Evolutionary conservation across 2,329 filamentous ascomycete species (phyloP).

Genomic region (Aschersonia sp.): DNA sequence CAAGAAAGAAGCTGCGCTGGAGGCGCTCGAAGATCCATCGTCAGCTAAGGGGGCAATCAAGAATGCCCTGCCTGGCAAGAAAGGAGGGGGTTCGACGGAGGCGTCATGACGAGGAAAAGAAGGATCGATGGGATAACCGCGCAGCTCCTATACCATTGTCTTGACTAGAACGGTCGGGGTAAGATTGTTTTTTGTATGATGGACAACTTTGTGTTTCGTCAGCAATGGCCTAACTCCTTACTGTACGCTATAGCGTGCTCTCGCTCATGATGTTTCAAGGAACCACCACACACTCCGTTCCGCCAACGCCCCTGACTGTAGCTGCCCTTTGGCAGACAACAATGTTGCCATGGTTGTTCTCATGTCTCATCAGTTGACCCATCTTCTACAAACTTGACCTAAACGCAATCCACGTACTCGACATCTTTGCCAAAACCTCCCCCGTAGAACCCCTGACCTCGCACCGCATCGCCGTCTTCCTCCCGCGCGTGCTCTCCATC

Average conservation of each 20-base stretch:
- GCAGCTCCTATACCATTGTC: too few relatives aligned
- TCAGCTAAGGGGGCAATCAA: conserved; percentile 24
- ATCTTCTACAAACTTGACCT: conserved; percentile 12
- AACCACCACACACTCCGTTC: too few relatives aligned
- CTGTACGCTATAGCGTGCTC: too few relatives aligned
- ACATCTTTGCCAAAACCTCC: conserved; percentile 13
- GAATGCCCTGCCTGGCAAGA: conserved; percentile 11
- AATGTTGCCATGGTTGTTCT: not conserved
- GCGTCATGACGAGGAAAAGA: not conserved
- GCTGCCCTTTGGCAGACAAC: too few relatives aligned
- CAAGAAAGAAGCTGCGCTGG: conserved; percentile 36
- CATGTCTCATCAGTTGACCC: not conserved
- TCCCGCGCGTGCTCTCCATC: conserved; percentile 16
- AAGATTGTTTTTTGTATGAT: too few relatives aligned
- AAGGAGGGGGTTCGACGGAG: conserved; percentile 1
- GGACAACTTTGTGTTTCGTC: too few relatives aligned
- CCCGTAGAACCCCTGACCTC: conserved; percentile 16
- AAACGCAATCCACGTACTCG: conserved; percentile 18
- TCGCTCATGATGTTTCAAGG: too few relatives aligned
- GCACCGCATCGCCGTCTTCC: conserved; percentile 17
- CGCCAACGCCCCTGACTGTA: too few relatives aligned
- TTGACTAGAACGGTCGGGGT: too few relatives aligned
- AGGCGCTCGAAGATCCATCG: conserved; percentile 34
- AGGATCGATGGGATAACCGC: too few relatives aligned
- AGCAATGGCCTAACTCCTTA: too few relatives aligned